A percentile compares a stretch with the other conserved stretches of the same genome.
Conservation (phyloP, 306 rosid species). For the Malus sylvestris region DNA sequence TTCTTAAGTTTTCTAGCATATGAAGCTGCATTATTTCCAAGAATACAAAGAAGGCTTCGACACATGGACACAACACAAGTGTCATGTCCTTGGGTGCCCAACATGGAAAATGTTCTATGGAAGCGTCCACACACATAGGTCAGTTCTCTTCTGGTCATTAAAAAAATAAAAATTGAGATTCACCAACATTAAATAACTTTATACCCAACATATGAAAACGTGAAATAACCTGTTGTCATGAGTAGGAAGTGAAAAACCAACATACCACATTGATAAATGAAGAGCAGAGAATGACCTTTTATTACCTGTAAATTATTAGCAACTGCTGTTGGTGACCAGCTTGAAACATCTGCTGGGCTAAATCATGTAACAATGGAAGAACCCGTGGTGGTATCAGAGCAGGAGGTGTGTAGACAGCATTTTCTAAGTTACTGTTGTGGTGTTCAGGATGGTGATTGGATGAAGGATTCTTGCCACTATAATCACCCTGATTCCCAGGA, state of each 20-base stretch:
- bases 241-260: not conserved
- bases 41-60: not conserved
- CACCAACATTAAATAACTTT: not conserved
- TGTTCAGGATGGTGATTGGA: conserved; percentile 54
- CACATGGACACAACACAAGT: not conserved
- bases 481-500: conserved; percentile 64
- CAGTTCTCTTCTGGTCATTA: not conserved
- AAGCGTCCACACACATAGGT: not conserved
- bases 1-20: not conserved
- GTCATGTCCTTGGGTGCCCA: not conserved
- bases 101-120: not conserved
- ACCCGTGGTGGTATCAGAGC: conserved; percentile 79
- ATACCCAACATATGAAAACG: not conserved
- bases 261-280: not conserved
- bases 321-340: conserved; percentile 84
- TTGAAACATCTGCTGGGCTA: conserved; percentile 87
- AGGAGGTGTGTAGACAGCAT: conserved; percentile 82
- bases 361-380: conserved; percentile 76
- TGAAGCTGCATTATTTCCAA: not conserved
- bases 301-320: conserved; percentile 68
- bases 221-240: not conserved
- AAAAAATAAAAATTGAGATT: not conserved
- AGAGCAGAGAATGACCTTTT: not conserved
- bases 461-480: conserved; percentile 46
- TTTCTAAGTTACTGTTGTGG: conserved; percentile 46